Evolutionary conservation across 2,329 filamentous ascomycete species (phyloP).

Genomic region (Penicillium sp.): DNA sequence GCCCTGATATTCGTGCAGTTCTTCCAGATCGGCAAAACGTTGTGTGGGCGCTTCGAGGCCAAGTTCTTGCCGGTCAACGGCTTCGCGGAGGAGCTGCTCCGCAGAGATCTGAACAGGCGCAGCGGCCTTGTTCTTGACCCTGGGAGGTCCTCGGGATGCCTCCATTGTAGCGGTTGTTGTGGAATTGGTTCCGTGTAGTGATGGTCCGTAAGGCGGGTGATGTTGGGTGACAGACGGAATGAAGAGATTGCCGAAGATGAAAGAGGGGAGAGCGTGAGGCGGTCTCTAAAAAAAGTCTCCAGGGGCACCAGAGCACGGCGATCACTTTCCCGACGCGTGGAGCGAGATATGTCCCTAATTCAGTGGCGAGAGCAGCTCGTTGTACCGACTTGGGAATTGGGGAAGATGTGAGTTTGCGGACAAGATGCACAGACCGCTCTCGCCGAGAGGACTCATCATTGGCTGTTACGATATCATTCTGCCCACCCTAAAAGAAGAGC

Average conservation of each 20-base stretch:
- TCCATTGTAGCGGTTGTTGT: slow-evolving; percentile 66
- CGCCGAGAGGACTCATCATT: neutral
- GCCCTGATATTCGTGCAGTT: slow-evolving; percentile 96
- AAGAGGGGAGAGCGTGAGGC: neutral
- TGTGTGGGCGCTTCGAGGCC: slow-evolving; percentile 87
- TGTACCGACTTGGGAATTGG: neutral
- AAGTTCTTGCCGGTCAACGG: slow-evolving; percentile 92
- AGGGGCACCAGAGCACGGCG: neutral
- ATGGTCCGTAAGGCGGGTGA: neutral
- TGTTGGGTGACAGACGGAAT: slow-evolving; percentile 2
- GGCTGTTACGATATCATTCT: neutral
- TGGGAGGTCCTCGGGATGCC: slow-evolving; percentile 82
- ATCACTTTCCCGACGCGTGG: neutral
- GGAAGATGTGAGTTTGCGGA: neutral
- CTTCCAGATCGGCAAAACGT: slow-evolving; percentile 93
- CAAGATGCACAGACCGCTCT: neutral
- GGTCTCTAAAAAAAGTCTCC: neutral
- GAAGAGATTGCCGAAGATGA: neutral
- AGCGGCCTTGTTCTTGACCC: slow-evolving; percentile 98
- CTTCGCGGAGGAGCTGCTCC: slow-evolving; percentile 95
- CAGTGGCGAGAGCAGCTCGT: slow-evolving; percentile 5
- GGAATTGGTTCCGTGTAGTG: neutral
- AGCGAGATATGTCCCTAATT: slow-evolving; percentile 2
- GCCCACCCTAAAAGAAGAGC: neutral
- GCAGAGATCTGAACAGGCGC: slow-evolving; percentile 91